Evolutionary conservation across 2,329 filamentous ascomycete genomes (phyloP), one percentile per base, ranked within the genome.

Genomic region (Alternaria sp.): DNA sequence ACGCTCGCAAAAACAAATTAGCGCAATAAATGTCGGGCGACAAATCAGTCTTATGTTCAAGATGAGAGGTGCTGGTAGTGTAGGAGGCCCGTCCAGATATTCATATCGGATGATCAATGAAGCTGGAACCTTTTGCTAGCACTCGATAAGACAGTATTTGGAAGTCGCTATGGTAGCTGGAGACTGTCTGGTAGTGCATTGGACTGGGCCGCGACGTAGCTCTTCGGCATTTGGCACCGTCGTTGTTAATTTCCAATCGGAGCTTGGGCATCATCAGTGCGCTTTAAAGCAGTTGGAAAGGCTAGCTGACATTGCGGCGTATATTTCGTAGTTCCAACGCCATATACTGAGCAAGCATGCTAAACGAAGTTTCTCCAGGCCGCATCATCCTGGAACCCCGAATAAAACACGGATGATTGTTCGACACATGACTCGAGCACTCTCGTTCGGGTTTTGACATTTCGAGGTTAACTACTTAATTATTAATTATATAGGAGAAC

Each of bases 1-100:
- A 60, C 58, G 58, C 54, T 45, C 49, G 54, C 58, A 41, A 53
- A 57, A 58, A 48, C 51, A 44, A 53, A 56, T 57, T 57, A 60
- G 54, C 54, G 48, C 57, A 33, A 39, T 37, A 42, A 50, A 57
- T 52, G 49, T n/a, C 14, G 54, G 37, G 31, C 53, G 49, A 52
- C 58, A 57, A 60, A 60, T 60, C 54, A 44, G 54, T 37, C 42
- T 28, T 46, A 24, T 36, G 42, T 33, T 37, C 49, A 53, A 50
- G 29, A 44, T 41, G 36, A 33, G 45, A 49, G 37, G 44, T 39
- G 51, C 33, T 54, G 41, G 49, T 44, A 50, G 55, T 42, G 36
- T 52, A 48, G 42, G 50, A 44, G 50, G 42, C 55, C 42, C 50
- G 14, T 42, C 55, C 49, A 42, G 55, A 24, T 58, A 42, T 40